Base-by-base conservation (phyloP, 2,329 filamentous ascomycete species). In the Hirsutella minnesotensis region DNA sequence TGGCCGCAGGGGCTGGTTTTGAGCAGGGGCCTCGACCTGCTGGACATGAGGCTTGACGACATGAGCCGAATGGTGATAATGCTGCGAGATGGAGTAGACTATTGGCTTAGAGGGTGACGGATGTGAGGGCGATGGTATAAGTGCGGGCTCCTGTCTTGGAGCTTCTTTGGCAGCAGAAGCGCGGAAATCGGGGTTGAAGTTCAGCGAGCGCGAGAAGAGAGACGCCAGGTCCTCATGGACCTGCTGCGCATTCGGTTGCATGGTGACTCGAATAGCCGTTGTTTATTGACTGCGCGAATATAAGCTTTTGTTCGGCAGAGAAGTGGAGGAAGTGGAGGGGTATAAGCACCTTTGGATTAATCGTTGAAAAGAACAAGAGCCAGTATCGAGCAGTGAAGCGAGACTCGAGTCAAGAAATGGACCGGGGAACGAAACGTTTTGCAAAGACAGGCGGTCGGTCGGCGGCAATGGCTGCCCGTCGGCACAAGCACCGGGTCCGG, bases 61-160 rank as follows among this genome's bases (percentile, higher is more conserved):
- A 58, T 94, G 86, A 37, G 82, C 69, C 9, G 86, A 87, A 57
- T 89, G 86, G 49, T 83, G 82, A 61, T 94, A 94, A 61, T 94
- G 87, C 56, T 86, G 81, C 9, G 85, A 84, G 51, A 85, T 77
- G 45, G 74, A 80, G 65, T 92, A 94, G 48, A 75, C 69, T 48
- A 86, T 81, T 39, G 63, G 67, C 44, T 38, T 38, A n/a, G 33
- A 19, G 24, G 64, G 61, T 37, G 55, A 15, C n/a, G 30, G 20
- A 31, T 37, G 48, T 27, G 57, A 54, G 35, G 53, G 47, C 46
- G 58, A 33, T n/a, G 46, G 24, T 27, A 12, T 27, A 27, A 27
- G 24, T 27, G 24, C 24, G 12, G 24, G 51, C 41, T 53, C 56
- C 43, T 60, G 61, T 44, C 56, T 61, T 42, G 46, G 57, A 27